Conservation (phyloP, 352 stramenopile genomes). For the Pythium insidiosum region DNA sequence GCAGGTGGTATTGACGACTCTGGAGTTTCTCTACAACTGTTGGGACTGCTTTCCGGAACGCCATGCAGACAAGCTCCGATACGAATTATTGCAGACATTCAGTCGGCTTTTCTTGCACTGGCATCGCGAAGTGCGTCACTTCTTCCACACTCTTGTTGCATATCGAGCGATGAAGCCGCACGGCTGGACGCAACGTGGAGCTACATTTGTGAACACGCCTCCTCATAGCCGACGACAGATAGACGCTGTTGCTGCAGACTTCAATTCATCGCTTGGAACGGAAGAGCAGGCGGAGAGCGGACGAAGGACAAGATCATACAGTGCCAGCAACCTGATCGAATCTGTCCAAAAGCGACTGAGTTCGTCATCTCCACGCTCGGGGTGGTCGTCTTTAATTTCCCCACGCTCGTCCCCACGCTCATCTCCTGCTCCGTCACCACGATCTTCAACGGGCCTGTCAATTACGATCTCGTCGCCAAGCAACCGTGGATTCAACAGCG, state of each 20-base stretch:
- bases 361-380: conserved; percentile 36
- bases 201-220: conserved; percentile 82
- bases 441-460: conserved; percentile 30
- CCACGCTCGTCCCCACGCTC: conserved; percentile 55
- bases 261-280: conserved; percentile 73
- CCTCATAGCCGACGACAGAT: conserved; percentile 82
- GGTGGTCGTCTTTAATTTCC: conserved; percentile 11
- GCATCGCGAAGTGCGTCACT: conserved; percentile 82
- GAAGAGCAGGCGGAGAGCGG: conserved; percentile 43
- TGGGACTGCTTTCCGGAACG: conserved; percentile 87
- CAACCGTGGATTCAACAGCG: conserved; percentile 47
- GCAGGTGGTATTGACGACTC: conserved; percentile 77
- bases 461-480: conserved; percentile 78
- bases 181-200: conserved; percentile 78
- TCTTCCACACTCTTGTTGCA: conserved; percentile 83
- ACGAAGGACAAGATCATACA: conserved; percentile 71
- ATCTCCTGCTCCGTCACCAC: conserved; percentile 49
- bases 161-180: conserved; percentile 82
- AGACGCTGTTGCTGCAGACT: conserved; percentile 80
- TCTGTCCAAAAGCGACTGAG: conserved; percentile 75
- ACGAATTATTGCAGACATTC: conserved; percentile 74
- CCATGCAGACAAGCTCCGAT: conserved; percentile 81
- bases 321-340: conserved; percentile 77
- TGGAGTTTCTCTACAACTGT: conserved; percentile 87
- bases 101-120: conserved; percentile 79